A percentile compares a stretch with the other conserved stretches of the same genome.
These are phyloP conservation scores for Cladophialophora psammophila DNA, from an alignment of 2,329 filamentous ascomycete genomes.

Conservation along the genomic window DNA sequence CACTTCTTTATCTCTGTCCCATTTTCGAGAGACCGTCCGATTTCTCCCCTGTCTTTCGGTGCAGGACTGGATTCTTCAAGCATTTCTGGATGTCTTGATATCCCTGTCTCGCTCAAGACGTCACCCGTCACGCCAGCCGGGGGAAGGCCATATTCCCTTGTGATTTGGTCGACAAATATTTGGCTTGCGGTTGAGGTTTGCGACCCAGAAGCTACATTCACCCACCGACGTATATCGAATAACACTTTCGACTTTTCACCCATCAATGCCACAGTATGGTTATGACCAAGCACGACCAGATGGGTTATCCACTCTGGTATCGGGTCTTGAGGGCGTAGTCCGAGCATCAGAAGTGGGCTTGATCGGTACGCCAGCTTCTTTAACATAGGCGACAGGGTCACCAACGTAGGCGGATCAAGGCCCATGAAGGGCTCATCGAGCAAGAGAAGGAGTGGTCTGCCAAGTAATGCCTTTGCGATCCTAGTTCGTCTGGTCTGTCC, in stretches of 20 bases:
- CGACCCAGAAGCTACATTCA: constrained; percentile 17
- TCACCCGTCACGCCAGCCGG: constrained; percentile 33
- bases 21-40: background rate
- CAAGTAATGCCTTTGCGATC: constrained; percentile 85
- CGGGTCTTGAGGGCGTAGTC: constrained; percentile 82
- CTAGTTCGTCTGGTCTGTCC: constrained; percentile 87
- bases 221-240: constrained; percentile 34
- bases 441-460: constrained; percentile 78
- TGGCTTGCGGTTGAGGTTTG: constrained; percentile 19
- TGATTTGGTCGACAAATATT: constrained; percentile 18
- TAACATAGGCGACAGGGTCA: constrained; percentile 74
- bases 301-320: constrained; percentile 92
- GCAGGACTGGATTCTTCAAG: constrained; percentile 7
- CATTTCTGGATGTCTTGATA: constrained; percentile 22
- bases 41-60: background rate
- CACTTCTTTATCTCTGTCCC: background rate
- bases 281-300: constrained; percentile 72
- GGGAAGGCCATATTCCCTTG: constrained; percentile 26
- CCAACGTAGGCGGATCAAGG: constrained; percentile 82
- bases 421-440: constrained; percentile 96
- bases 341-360: constrained; percentile 76
- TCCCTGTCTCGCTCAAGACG: constrained; percentile 33
- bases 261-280: constrained; percentile 70
- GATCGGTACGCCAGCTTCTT: constrained; percentile 70
- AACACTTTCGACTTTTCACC: constrained; percentile 72